A percentile compares a stretch with the other conserved stretches of the same genome.
phyloP scores from a whole-genome alignment of 148 eudicot species.

The Oxyria digyna region DNA sequence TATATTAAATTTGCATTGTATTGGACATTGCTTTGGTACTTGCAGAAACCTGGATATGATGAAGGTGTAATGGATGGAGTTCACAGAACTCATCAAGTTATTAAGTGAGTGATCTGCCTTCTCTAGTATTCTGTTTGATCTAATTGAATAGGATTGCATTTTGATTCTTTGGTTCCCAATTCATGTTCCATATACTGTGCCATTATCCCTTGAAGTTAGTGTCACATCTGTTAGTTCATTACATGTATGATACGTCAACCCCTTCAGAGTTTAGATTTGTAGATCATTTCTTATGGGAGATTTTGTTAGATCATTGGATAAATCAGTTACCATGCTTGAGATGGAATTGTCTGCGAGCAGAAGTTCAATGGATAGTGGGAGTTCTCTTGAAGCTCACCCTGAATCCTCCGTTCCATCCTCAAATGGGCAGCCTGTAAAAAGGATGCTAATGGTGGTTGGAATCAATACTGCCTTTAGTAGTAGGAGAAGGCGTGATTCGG shows the following conservation, averaged over 20 bases:
- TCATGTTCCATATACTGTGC: too few species aligned
- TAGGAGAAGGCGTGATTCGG: constrained; percentile 89
- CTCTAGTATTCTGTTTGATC: neutral
- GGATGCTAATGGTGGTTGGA: constrained; percentile 82
- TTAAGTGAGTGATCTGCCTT: constrained; percentile 48
- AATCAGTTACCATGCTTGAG: constrained; percentile 71
- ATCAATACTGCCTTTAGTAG: constrained; percentile 98
- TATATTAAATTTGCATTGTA: neutral
- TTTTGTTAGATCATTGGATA: constrained; percentile 56
- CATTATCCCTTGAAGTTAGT: too few species aligned
- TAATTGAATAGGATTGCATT: neutral
- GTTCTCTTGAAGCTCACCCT: constrained; percentile 16
- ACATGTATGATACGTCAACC: too few species aligned
- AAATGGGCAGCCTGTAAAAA: constrained; percentile 44
- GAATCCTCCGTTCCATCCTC: constrained; percentile 15
- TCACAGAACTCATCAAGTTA: constrained; percentile 65
- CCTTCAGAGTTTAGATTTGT: neutral
- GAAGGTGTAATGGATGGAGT: constrained; percentile 70
- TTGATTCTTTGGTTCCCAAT: neutral
- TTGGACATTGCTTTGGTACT: constrained; percentile 8
- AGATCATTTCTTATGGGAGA: constrained; percentile 15
- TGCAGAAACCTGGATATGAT: constrained; percentile 45
- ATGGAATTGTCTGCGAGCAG: constrained; percentile 71
- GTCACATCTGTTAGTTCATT: neutral
- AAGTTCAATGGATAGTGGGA: constrained; percentile 34